Evolutionary conservation across 768 basidiomycete species (phyloP), one percentile per base, ranked within the genome.

Genomic region (Lactarius hatsudake): DNA sequence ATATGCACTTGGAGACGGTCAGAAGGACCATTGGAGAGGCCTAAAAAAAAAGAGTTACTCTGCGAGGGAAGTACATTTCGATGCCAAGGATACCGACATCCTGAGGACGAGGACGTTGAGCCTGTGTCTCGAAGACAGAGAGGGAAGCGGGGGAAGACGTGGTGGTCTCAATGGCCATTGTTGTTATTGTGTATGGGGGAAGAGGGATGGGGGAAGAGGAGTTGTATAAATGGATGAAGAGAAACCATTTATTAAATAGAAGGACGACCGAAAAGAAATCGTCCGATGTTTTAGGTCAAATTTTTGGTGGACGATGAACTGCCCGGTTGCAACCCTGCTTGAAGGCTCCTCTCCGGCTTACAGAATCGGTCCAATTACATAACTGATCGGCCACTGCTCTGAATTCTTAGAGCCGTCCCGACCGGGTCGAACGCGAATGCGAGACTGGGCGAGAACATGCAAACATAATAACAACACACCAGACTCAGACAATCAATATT

Each of bases 1-100:
- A 95, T 80, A 99, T 91, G 80, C 96, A 97, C 90, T 97, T 60
- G 10, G 58, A 9, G 54, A 51, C 28, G 1, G 38, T 59, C 20
- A 59, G 59, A 63, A 55, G 5, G 32, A 42, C 18, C 28, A 20
- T 28, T 2, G 18, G 34, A 59, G 67, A 55, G 8, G 53, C 17
- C 54, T 32, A 32, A 34, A 40, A 55, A 5, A 23, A 55, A 26
- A 10, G 28, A 38, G 5, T 0, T 3, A 63, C 71, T 48, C 71
- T 63, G 45, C 20, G 61, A 59, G 71, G 71, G 59, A 71, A 71
- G 61, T 71, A 70, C 71, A 71, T 71, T 38, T 71, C 71, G 30
- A 71, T 60, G 54, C 69, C 71, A 18, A 71, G 69, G 61, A 71
- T 71, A 7, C 71, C 71, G 30, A 71, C 69, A 70, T 71, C 71